Evolutionary conservation across 768 basidiomycete genomes (phyloP).

Genomic region (Suillus weaverae): DNA sequence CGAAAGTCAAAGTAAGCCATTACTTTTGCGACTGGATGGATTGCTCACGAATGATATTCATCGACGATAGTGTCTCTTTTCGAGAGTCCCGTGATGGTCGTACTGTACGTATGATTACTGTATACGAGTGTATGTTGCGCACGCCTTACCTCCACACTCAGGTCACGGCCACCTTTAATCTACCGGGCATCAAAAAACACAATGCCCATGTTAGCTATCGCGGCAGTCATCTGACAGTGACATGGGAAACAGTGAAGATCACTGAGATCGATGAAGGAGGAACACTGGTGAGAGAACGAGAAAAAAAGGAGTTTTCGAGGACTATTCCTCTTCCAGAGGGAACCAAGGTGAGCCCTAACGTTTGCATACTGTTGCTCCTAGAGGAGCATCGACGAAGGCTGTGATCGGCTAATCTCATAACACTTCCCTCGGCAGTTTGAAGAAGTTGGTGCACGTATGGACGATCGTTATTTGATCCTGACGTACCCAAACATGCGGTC

Average conservation of each 20-base stretch:
- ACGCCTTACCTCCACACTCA: slow-evolving; percentile 31
- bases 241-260: slow-evolving; percentile 62
- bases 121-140: slow-evolving; percentile 14
- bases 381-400: not conserved
- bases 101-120: slow-evolving; percentile 35
- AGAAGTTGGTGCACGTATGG: slow-evolving; percentile 69
- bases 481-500: slow-evolving; percentile 56
- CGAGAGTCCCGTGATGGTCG: slow-evolving; percentile 71
- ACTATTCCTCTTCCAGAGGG: slow-evolving; percentile 74
- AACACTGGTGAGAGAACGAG: slow-evolving; percentile 58
- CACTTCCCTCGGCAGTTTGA: slow-evolving; percentile 53
- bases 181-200: slow-evolving; percentile 68
- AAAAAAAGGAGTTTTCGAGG: slow-evolving; percentile 63
- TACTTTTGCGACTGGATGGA: slow-evolving; percentile 9
- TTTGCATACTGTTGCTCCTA: not conserved
- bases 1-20: slow-evolving; percentile 62
- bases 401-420: slow-evolving; percentile 6
- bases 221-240: slow-evolving; percentile 57
- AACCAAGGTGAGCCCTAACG: slow-evolving; percentile 52
- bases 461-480: slow-evolving; percentile 57
- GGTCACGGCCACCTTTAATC: slow-evolving; percentile 69
- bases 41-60: slow-evolving; percentile 5
- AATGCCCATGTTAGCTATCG: slow-evolving; percentile 78
- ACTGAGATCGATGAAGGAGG: slow-evolving; percentile 64
- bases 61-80: slow-evolving; percentile 55